Percentiles rank a stretch among this genome's conserved stretches.
These are phyloP conservation scores for Boletus subcaerulescens DNA, from an alignment of 768 basidiomycete species.

Conservation along the genomic window DNA sequence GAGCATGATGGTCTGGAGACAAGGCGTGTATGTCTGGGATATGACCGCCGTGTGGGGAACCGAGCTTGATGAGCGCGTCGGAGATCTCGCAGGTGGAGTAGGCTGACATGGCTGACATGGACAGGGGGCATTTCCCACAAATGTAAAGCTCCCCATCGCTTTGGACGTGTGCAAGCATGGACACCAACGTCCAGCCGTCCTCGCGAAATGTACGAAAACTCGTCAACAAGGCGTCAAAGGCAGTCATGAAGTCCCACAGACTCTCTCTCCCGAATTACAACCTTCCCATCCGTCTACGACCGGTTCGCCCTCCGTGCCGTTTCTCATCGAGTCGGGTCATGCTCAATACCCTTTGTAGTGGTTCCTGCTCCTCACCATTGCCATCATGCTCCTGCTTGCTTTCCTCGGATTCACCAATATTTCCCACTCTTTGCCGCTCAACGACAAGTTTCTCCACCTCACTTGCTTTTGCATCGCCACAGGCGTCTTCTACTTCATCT, in stretches of 20 bases:
- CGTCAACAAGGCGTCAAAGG: conserved; percentile 46
- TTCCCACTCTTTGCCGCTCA: conserved; percentile 59
- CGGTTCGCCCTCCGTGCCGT: conserved; percentile 40
- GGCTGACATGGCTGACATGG: conserved; percentile 17
- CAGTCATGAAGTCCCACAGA: conserved; percentile 69
- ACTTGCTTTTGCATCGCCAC: conserved; percentile 74
- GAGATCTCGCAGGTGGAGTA: conserved; percentile 84
- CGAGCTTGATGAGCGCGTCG: conserved; percentile 83
- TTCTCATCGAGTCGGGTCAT: not conserved
- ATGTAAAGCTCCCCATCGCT: not conserved
- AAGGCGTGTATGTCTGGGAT: conserved; percentile 74
- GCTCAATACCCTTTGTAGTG: conserved; percentile 48
- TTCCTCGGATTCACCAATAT: conserved; percentile 78
- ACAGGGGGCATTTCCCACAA: conserved; percentile 2
- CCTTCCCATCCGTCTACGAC: conserved; percentile 68
- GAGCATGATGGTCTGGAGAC: conserved; percentile 35
- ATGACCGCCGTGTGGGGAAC: conserved; percentile 66
- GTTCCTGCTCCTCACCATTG: conserved; percentile 70
- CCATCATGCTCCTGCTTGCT: conserved; percentile 68
- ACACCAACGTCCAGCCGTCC: conserved; percentile 5
- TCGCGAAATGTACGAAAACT: conserved; percentile 32
- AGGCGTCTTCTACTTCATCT: conserved; percentile 80
- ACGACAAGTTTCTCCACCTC: conserved; percentile 80
- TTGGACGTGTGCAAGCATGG: conserved; percentile 7
- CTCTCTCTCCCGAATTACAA: conserved; percentile 64